phyloP scores from a whole-genome alignment of 768 basidiomycete genomes.

The Terana coerulea region DNA sequence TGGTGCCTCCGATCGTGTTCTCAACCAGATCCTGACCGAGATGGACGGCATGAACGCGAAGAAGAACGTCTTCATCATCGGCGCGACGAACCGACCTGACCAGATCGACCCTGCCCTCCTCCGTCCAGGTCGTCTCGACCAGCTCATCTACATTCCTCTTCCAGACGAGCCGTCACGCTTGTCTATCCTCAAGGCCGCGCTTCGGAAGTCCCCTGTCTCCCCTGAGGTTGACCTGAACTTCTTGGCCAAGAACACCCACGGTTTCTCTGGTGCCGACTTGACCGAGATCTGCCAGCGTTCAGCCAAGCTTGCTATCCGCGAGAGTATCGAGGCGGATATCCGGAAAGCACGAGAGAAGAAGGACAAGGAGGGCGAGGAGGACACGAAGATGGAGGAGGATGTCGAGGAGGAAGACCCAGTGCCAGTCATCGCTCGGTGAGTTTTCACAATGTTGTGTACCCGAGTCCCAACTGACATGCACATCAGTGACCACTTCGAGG shows the following conservation, averaged over 20 bases:
- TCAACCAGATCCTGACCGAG: slow-evolving; percentile 96
- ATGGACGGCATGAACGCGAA: slow-evolving; percentile 99
- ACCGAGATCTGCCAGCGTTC: slow-evolving; percentile 99
- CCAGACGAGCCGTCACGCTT: slow-evolving; percentile 91
- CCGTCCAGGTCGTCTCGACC: slow-evolving; percentile 97
- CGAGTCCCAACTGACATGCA: slow-evolving; percentile 4
- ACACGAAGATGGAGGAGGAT: slow-evolving; percentile 69
- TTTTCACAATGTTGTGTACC: slow-evolving; percentile 5
- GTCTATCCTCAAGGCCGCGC: slow-evolving; percentile 85
- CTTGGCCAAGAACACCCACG: slow-evolving; percentile 91
- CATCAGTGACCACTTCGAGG: slow-evolving; percentile 92
- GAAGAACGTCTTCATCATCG: slow-evolving; percentile 99
- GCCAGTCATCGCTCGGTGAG: slow-evolving; percentile 75
- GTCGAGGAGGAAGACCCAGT: slow-evolving; percentile 82
- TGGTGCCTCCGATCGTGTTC: slow-evolving; percentile 95
- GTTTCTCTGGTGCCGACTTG: slow-evolving; percentile 98
- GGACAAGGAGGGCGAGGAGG: slow-evolving; percentile 73
- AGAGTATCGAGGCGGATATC: slow-evolving; percentile 92
- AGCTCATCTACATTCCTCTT: slow-evolving; percentile 98
- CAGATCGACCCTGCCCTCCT: slow-evolving; percentile 91
- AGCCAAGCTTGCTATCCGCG: slow-evolving; percentile 94
- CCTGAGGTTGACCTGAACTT: slow-evolving; percentile 78
- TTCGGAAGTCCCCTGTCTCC: slow-evolving; percentile 90
- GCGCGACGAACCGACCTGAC: slow-evolving; percentile 95
- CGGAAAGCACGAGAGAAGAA: slow-evolving; percentile 70